Evolutionary conservation across 1,284 basidiomycete genomes (phyloP), one percentile per base, ranked within the genome.

Genomic region (Mycena sp.): DNA sequence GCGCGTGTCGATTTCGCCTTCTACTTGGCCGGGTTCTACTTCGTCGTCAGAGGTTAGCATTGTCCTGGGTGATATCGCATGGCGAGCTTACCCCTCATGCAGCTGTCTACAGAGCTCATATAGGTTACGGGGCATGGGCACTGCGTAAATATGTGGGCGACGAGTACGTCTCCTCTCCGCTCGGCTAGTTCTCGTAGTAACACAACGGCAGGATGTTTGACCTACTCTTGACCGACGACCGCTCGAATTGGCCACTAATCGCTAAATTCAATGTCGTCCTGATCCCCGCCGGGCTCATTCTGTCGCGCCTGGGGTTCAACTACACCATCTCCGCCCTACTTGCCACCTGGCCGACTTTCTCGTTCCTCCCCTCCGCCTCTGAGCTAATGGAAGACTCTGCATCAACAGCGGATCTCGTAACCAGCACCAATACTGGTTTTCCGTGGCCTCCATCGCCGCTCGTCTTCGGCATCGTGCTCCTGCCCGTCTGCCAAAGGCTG

Each of bases 61-160:
- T 58, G 1, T 17, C 16, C 21, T 21, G 17, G 14, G 29, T 35
- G 4, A 26, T 2, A 10, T 9, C 12, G 7, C 35, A 21, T 9
- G 17, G 14, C 0, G 21, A 17, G 11, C 7, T 35, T 53, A 2
- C 51, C 25, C 3, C 16, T 49, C 7, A 54, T 38, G 16, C 61
- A 91, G 91, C 86, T 19, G 65, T 88, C 12, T 91, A 91, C 70
- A 77, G 88, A 30, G 75, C 88, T 1, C 78, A 84, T 38, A 88
- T 90, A 1, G 81, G 81, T 0, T 93, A 93, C 69, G 92, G 92
- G 2, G 85, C 87, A 0, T 91, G 87, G 74, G 90, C 90, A n/a
- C 74, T 93, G 25, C 79, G 81, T 41, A 80, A 87, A 63, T 90
- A 92, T 64, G 77, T 93, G 52, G 92, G 91, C 5, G 73, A 83